Evolutionary conservation across 176 grass and related monocot genomes (phyloP).

Genomic region (Hyparrhenia diplandra): DNA sequence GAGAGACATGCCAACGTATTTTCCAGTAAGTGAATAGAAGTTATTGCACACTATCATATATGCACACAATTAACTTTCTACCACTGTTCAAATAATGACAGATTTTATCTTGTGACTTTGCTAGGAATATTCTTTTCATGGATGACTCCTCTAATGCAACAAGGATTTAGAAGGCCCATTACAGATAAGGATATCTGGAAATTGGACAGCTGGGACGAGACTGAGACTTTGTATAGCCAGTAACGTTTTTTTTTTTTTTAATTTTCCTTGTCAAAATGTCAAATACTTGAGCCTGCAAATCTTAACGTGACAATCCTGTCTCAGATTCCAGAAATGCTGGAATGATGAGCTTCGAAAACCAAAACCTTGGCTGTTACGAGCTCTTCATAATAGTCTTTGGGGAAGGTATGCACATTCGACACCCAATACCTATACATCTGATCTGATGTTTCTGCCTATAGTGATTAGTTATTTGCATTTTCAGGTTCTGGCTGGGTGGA

Average conservation of each 20-base stretch:
- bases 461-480: conserved; percentile 18
- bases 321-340: conserved; percentile 91
- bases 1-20: conserved; percentile 67
- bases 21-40: conserved; percentile 60
- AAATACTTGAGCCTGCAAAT: conserved; percentile 15
- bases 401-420: conserved; percentile 49
- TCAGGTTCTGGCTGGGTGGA: conserved; percentile 53
- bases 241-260: conserved; percentile 44
- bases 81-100: conserved; percentile 3
- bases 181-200: conserved; percentile 98
- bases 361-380: conserved; percentile 89
- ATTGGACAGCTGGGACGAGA: conserved; percentile 87
- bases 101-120: conserved; percentile 24
- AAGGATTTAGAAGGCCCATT: conserved; percentile 79
- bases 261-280: conserved; percentile 15
- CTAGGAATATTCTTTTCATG: conserved; percentile 90
- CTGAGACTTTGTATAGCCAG: conserved; percentile 87
- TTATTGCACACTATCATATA: conserved; percentile 16
- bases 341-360: conserved; percentile 58
- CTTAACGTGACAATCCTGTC: conserved; percentile 18
- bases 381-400: conserved; percentile 79
- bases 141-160: conserved; percentile 97
- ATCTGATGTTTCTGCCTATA: conserved; percentile 12
- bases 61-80: neutral
- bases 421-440: neutral